Evolutionary conservation across 148 eudicot genomes (phyloP).

Genomic region (Vaccinium corymbosum): DNA sequence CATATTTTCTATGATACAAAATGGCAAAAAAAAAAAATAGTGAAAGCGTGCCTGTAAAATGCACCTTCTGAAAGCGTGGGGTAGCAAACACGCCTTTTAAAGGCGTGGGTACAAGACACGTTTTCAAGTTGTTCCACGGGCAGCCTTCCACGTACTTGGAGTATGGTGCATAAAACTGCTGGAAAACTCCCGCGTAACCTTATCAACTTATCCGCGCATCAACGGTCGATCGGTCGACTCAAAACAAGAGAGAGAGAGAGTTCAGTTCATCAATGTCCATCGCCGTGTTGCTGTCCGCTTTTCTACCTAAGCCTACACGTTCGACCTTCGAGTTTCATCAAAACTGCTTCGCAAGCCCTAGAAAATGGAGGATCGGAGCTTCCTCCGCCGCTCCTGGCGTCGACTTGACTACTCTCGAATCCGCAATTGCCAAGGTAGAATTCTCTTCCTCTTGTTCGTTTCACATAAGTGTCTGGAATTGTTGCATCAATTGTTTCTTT

Average conservation of each 20-base stretch:
- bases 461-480: not conserved
- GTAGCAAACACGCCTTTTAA: too few species aligned
- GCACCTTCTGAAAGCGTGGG: too few species aligned
- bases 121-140: too few species aligned
- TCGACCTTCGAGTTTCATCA: conserved; percentile 13
- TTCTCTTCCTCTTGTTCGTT: not conserved
- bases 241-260: not conserved
- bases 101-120: too few species aligned
- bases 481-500: not conserved
- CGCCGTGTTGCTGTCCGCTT: conserved; percentile 17
- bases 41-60: too few species aligned
- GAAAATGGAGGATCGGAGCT: conserved; percentile 39
- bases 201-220: conserved; percentile 18
- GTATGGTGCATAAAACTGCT: too few species aligned
- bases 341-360: conserved; percentile 14
- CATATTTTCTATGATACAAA: too few species aligned
- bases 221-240: not conserved
- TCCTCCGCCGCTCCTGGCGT: conserved; percentile 59
- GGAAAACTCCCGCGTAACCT: conserved; percentile 19
- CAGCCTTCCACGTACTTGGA: too few species aligned
- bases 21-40: too few species aligned
- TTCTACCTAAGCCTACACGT: conserved; percentile 20
- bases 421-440: conserved; percentile 66
- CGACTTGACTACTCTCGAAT: conserved; percentile 57
- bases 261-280: conserved; percentile 8